Evolutionary conservation across 352 stramenopile genomes (phyloP).

Genomic region (Phytophthora sp.): DNA sequence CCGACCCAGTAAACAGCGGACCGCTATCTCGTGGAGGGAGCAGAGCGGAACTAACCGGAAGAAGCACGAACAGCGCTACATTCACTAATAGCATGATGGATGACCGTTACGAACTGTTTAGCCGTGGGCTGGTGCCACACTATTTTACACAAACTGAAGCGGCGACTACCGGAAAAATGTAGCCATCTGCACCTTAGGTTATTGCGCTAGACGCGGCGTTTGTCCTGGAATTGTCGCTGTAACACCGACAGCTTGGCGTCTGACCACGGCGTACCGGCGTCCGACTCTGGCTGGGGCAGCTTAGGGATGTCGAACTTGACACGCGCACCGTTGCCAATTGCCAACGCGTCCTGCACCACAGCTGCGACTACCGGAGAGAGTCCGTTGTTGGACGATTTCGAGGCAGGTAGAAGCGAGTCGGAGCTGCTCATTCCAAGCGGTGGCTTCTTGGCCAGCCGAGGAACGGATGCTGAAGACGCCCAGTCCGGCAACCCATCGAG

Average conservation of each 20-base stretch:
- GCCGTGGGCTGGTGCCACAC: constrained; percentile 2
- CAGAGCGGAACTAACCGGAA: background rate
- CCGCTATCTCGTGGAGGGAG: constrained; percentile 35
- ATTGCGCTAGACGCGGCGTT: constrained; percentile 22
- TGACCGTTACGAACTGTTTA: too few species aligned
- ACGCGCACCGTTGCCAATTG: constrained; percentile 35
- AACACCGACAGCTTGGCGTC: constrained; percentile 68
- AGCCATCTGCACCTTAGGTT: constrained; percentile 11
- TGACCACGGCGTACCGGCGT: constrained; percentile 71
- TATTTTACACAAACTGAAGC: constrained; percentile 9
- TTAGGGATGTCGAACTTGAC: constrained; percentile 78
- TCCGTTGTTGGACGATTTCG: constrained; percentile 39
- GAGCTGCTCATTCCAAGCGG: constrained; percentile 60
- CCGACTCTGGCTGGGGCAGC: constrained; percentile 66
- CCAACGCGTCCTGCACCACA: constrained; percentile 40
- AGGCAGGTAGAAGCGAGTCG: constrained; percentile 46
- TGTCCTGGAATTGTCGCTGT: constrained; percentile 41
- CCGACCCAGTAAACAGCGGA: constrained; percentile 59
- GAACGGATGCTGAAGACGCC: constrained; percentile 31
- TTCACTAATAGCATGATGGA: constrained; percentile 1
- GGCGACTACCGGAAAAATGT: constrained; percentile 11
- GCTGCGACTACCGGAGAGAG: constrained; percentile 30
- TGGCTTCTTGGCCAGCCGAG: constrained; percentile 41
- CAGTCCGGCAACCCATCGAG: constrained; percentile 58
- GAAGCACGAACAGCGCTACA: constrained; percentile 7